Evolutionary conservation across 352 stramenopile species (phyloP).

Genomic region (Saprolegnia diclina): DNA sequence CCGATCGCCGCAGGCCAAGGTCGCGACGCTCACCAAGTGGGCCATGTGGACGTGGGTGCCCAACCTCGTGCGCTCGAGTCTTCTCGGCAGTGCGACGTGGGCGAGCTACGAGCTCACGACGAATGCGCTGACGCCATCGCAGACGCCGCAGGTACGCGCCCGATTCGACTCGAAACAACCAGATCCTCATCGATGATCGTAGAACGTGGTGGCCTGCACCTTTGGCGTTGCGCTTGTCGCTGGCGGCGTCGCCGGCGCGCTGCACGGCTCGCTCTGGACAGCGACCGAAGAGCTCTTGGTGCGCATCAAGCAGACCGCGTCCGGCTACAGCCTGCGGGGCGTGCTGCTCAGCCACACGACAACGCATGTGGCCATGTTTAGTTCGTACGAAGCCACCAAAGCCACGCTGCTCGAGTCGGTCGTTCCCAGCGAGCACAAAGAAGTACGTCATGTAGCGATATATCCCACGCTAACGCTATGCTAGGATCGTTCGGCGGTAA

Average conservation of each 20-base stretch:
- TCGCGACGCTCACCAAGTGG: background rate
- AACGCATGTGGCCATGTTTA: constrained; percentile 23
- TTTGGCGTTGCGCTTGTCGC: constrained; percentile 9
- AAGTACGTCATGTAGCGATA: background rate
- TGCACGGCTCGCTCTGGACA: constrained; percentile 16
- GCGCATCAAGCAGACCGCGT: background rate
- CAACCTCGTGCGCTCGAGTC: constrained; percentile 19
- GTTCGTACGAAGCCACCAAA: constrained; percentile 13
- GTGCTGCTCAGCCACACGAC: constrained; percentile 16
- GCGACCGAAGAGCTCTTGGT: background rate
- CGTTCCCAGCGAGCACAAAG: background rate
- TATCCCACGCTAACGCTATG: background rate
- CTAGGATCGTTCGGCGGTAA: background rate
- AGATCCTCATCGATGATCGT: too few species aligned
- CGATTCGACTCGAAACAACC: too few species aligned
- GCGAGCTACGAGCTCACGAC: constrained; percentile 15
- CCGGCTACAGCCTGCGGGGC: background rate
- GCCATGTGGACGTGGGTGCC: constrained; percentile 16
- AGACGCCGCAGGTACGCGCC: background rate
- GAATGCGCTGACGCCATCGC: background rate
- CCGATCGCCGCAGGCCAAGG: constrained; percentile 7
- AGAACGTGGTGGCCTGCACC: background rate
- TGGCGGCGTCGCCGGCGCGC: constrained; percentile 2
- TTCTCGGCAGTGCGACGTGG: constrained; percentile 16
- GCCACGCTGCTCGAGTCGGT: background rate